phyloP scores from a whole-genome alignment of 2,329 filamentous ascomycete genomes.

The Epicoccum nigrum region DNA sequence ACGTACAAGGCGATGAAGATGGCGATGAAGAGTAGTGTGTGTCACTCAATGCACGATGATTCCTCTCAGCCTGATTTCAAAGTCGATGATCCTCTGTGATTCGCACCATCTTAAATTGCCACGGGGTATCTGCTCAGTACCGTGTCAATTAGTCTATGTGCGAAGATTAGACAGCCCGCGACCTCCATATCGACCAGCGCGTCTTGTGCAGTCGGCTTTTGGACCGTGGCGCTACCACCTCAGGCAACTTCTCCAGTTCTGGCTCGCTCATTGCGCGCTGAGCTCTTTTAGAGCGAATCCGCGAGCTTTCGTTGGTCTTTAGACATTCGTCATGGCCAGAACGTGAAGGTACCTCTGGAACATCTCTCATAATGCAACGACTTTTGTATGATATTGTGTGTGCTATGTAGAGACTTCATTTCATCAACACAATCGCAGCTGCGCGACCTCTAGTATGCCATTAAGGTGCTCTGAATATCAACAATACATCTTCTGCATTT shows the following conservation, averaged over 20 bases:
- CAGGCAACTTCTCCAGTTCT: conserved; percentile 29
- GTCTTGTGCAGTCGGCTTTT: conserved; percentile 43
- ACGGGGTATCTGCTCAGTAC: conserved; percentile 70
- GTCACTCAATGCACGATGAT: conserved; percentile 11
- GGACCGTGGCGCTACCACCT: conserved; percentile 39
- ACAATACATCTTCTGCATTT: neutral
- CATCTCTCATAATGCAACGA: conserved; percentile 16
- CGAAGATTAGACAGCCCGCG: conserved; percentile 68
- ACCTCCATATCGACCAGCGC: conserved; percentile 35
- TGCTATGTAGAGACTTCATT: neutral
- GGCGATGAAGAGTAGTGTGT: conserved; percentile 55
- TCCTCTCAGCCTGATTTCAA: conserved; percentile 3
- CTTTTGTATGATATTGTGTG: neutral
- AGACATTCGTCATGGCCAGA: conserved; percentile 26
- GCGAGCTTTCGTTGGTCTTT: conserved; percentile 25
- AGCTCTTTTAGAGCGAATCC: neutral
- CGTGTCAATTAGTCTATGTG: conserved; percentile 96
- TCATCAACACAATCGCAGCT: neutral
- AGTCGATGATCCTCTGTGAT: conserved; percentile 6
- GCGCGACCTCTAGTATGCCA: conserved; percentile 6
- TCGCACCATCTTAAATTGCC: conserved; percentile 98
- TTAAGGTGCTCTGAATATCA: conserved; percentile 11
- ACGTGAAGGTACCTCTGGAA: conserved; percentile 33
- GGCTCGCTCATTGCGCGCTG: conserved; percentile 22
- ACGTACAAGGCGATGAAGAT: conserved; percentile 72